phyloP scores from a whole-genome alignment of 2,329 filamentous ascomycete species.

The Sarocladiaceae sp. region DNA sequence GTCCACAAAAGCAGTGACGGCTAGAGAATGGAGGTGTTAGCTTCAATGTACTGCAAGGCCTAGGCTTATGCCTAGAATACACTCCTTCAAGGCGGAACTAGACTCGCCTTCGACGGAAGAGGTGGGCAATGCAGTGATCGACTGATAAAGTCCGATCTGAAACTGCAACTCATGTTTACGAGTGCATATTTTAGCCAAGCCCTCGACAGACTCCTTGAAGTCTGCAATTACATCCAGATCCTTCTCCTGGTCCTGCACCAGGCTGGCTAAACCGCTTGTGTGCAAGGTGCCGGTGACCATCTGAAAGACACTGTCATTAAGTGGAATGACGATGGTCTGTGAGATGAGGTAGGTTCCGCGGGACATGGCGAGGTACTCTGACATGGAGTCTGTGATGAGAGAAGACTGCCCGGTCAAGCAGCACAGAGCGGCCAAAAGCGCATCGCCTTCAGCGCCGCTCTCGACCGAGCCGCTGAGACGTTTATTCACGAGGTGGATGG shows the following conservation, averaged over 20 bases:
- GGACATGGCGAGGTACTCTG: slow-evolving; percentile 29
- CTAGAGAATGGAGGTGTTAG: slow-evolving; percentile 11
- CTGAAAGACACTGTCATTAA: not conserved
- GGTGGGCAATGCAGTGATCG: slow-evolving; percentile 11
- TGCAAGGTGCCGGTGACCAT: slow-evolving; percentile 12
- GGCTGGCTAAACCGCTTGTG: slow-evolving; percentile 19
- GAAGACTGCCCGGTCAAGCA: slow-evolving; percentile 29
- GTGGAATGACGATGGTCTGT: slow-evolving; percentile 13
- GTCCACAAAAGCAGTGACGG: slow-evolving; percentile 16
- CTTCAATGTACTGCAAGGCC: too few relatives aligned
- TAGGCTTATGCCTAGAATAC: too few relatives aligned
- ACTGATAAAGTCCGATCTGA: slow-evolving; percentile 12
- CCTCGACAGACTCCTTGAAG: slow-evolving; percentile 15
- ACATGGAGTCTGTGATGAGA: slow-evolving; percentile 29
- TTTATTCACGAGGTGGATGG: slow-evolving; percentile 29
- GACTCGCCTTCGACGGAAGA: slow-evolving; percentile 17
- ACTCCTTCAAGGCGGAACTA: not conserved
- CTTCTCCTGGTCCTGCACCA: slow-evolving; percentile 18
- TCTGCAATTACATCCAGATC: slow-evolving; percentile 15
- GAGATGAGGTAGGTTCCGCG: slow-evolving; percentile 22
- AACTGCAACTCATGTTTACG: slow-evolving; percentile 15
- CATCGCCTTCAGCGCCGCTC: slow-evolving; percentile 26
- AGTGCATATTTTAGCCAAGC: slow-evolving; percentile 15
- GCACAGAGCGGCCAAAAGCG: slow-evolving; percentile 27
- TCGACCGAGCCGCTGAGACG: slow-evolving; percentile 20